Conservation (phyloP, 2,329 filamentous ascomycete genomes). For the Talaromyces sp. region DNA sequence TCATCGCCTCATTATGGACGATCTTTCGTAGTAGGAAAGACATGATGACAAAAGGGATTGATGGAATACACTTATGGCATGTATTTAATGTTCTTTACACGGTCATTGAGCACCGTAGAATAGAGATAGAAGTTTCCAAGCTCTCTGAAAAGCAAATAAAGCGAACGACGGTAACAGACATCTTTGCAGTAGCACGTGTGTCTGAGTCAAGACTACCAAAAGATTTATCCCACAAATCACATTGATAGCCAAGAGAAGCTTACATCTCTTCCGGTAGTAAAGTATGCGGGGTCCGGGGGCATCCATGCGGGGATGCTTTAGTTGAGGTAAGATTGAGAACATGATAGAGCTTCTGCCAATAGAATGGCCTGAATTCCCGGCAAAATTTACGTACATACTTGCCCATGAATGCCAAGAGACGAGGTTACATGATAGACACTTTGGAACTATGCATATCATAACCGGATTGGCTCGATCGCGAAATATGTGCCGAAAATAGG, state of each 20-base stretch:
- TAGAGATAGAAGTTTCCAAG: neutral
- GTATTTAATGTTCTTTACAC: neutral
- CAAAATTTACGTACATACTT: neutral
- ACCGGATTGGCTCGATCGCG: neutral
- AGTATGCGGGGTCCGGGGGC: neutral
- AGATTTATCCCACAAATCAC: neutral
- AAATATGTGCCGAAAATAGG: neutral
- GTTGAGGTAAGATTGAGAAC: neutral
- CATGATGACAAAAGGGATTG: neutral
- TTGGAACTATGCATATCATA: neutral
- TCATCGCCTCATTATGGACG: constrained; percentile 67
- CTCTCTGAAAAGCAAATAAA: neutral
- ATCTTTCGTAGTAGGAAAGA: constrained; percentile 31
- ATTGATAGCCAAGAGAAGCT: neutral
- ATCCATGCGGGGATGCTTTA: neutral
- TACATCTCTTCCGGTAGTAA: neutral
- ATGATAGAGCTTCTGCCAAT: neutral
- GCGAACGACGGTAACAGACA: neutral
- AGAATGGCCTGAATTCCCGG: neutral
- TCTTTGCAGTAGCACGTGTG: neutral
- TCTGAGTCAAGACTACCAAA: neutral
- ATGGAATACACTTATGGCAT: neutral
- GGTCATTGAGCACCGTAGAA: neutral
- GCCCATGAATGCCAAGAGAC: neutral
- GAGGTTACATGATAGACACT: neutral